A percentile compares a stretch with the other conserved stretches of the same genome.
phyloP scores from a whole-genome alignment of 1,284 basidiomycete species.

The Irpex sp. region DNA sequence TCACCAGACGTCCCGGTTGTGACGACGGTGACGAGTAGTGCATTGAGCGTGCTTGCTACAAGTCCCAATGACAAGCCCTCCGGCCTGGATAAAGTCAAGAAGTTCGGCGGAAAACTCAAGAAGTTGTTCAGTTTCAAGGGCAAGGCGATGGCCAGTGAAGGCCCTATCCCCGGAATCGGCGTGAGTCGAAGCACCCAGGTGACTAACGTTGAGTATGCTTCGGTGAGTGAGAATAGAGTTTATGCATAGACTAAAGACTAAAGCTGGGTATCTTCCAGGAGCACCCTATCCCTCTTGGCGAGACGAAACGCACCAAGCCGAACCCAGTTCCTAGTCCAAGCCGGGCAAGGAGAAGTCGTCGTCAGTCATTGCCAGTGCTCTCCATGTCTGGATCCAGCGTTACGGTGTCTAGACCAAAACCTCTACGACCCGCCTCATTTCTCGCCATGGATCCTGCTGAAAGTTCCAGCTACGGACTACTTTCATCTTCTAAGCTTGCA shows the following conservation, averaged over 20 bases:
- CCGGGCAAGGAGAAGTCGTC: constrained; percentile 10
- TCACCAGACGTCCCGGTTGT: not conserved
- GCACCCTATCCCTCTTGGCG: constrained; percentile 24
- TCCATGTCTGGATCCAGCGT: not conserved
- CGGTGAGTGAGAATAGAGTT: constrained; percentile 18
- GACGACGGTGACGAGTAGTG: not conserved
- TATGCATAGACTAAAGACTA: not conserved
- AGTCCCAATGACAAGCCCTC: constrained; percentile 9
- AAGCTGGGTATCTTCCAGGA: constrained; percentile 14
- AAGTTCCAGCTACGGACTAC: not conserved
- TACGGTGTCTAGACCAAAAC: constrained; percentile 9
- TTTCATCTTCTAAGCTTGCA: not conserved
- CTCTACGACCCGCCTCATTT: constrained; percentile 14
- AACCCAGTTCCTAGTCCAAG: constrained; percentile 4
- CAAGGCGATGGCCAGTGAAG: constrained; percentile 6
- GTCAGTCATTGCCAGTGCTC: constrained; percentile 16
- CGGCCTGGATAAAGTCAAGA: constrained; percentile 18
- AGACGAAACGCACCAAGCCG: constrained; percentile 9
- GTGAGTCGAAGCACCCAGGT: constrained; percentile 22
- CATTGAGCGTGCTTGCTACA: not conserved
- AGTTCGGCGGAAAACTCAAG: constrained; percentile 26
- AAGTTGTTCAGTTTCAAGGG: constrained; percentile 25
- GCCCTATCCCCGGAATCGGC: constrained; percentile 11
- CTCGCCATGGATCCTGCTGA: constrained; percentile 8
- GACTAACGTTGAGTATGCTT: constrained; percentile 25